Conservation (phyloP, 139 green algal species). For the Tetraselmis striata region DNA sequence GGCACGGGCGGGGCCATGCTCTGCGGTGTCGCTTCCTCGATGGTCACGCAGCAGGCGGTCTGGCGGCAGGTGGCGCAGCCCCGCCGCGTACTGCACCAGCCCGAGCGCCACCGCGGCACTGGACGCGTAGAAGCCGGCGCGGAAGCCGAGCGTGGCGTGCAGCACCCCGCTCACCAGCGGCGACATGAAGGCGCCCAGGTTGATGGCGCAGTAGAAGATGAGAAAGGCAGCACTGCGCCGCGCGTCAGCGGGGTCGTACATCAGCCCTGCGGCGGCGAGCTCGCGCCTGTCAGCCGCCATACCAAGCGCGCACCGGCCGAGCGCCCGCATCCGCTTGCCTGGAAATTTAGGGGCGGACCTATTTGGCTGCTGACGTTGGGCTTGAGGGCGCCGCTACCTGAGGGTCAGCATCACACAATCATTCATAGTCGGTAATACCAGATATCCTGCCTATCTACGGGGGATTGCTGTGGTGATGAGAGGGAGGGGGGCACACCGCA, state of each 20-base stretch:
- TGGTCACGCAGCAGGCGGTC: not conserved
- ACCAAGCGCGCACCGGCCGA: no score
- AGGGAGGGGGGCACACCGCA: not conserved
- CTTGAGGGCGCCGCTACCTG: slow-evolving; percentile 10
- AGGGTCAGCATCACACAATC: no score
- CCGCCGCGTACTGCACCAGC: slow-evolving; percentile 4
- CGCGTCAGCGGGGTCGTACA: slow-evolving; percentile 6
- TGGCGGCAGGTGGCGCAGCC: not conserved
- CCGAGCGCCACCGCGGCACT: slow-evolving; percentile 1
- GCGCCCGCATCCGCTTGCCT: no score
- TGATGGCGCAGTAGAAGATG: slow-evolving; percentile 21
- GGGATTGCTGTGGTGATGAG: no score
- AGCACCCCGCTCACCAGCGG: slow-evolving; percentile 10
- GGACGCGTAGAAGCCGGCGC: slow-evolving; percentile 6
- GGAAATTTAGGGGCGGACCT: no score
- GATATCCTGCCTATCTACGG: no score
- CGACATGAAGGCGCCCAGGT: slow-evolving; percentile 13
- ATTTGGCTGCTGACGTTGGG: slow-evolving; percentile 5
- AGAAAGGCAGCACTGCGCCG: slow-evolving; percentile 4
- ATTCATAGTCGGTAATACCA: no score
- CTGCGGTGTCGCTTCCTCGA: not conserved
- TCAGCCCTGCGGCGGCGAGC: no score
- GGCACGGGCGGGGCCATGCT: no score
- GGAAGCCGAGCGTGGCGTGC: not conserved
- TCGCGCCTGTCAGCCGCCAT: no score